phyloP scores from a whole-genome alignment of 75 land plant species.

The Ceratopteris richardii region DNA sequence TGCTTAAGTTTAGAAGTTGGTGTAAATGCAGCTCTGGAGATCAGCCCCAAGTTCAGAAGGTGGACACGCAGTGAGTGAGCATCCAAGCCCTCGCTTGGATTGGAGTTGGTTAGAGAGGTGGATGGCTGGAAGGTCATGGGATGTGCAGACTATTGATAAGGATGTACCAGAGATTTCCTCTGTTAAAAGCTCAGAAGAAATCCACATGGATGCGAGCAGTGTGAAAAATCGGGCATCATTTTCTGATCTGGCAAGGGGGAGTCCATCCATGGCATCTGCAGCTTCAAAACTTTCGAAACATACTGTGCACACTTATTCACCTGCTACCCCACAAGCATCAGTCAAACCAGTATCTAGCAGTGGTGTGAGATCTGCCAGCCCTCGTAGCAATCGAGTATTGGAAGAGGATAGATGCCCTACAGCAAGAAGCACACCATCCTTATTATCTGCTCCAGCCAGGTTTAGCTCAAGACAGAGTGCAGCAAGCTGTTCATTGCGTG shows the following conservation, averaged over 20 bases:
- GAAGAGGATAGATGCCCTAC: background rate
- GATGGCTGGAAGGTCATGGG: constrained; percentile 12
- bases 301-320: background rate
- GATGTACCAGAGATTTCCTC: constrained; percentile 5
- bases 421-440: constrained; percentile 37
- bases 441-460: constrained; percentile 42
- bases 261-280: background rate
- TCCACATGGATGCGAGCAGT: background rate
- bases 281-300: background rate
- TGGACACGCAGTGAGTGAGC: background rate
- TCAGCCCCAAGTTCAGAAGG: background rate
- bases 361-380: constrained; percentile 53
- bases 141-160: constrained; percentile 1
- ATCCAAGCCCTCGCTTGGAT: background rate
- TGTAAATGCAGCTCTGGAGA: constrained; percentile 3
- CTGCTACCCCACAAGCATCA: background rate
- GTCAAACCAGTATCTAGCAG: background rate
- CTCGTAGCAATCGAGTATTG: constrained; percentile 2
- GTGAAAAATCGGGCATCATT: background rate
- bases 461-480: constrained; percentile 26
- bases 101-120: constrained; percentile 24
- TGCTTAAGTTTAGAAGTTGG: no score
- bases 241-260: background rate
- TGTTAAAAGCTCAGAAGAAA: background rate
- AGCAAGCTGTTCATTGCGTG: constrained; percentile 51